A percentile compares a stretch with the other conserved stretches of the same genome.
phyloP scores from a whole-genome alignment of 257 asterid species.

The Dorcoceras hygrometricum region DNA sequence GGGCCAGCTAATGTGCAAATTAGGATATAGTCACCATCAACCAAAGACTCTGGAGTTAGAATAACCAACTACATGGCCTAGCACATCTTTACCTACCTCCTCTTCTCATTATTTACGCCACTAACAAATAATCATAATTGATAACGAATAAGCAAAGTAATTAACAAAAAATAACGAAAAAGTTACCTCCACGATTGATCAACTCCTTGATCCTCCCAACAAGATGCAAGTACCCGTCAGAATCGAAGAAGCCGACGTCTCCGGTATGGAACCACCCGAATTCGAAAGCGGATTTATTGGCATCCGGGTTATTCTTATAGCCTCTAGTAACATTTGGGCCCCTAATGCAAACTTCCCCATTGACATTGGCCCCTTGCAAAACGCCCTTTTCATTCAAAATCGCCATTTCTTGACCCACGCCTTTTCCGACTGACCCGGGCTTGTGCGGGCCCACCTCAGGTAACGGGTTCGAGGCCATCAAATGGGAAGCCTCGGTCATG shows the following conservation, averaged over 20 bases:
- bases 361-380: constrained; percentile 46
- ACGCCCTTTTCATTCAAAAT: constrained; percentile 66
- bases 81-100: no score
- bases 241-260: constrained; percentile 68
- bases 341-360: constrained; percentile 86
- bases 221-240: constrained; percentile 83
- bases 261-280: constrained; percentile 96
- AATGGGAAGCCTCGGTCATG: constrained; percentile 89
- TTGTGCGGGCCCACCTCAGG: constrained; percentile 76
- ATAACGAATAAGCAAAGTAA: not conserved
- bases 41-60: no score
- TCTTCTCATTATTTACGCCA: no score
- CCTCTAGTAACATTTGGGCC: constrained; percentile 86
- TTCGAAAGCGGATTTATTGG: constrained; percentile 68
- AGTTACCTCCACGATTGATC: constrained; percentile 92
- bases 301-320: constrained; percentile 80
- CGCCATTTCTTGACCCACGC: constrained; percentile 94
- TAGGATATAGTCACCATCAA: no score
- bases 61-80: no score
- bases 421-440: constrained; percentile 82
- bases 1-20: no score
- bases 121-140: not conserved
- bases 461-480: constrained; percentile 87
- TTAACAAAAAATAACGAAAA: not conserved
- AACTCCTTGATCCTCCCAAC: constrained; percentile 91